Base-by-base conservation (phyloP, 2,329 filamentous ascomycete genomes). In the Ascosphaera apis region DNA sequence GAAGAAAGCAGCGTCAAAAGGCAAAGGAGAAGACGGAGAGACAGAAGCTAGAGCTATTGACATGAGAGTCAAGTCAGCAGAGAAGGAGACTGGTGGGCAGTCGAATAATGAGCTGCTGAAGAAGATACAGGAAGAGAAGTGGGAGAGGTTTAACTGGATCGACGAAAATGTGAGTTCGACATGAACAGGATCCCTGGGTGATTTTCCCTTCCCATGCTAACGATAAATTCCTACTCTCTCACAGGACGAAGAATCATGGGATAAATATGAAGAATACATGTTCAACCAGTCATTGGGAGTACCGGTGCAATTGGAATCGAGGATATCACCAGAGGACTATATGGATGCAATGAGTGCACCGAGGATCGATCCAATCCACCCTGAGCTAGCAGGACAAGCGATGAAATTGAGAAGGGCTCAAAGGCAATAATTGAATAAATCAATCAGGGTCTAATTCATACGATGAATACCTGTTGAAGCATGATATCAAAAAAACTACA, bases 31-130 rank as follows among this genome's bases (percentile, higher is more conserved):
- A 16, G 41, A 46, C 9, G 51, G 57, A 9, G 62, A 67, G 38
- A 53, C 58, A 3, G 70, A 73, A 42, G 73, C 78, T 16, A 75
- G 78, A 42, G 76, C 80, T 12, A 80, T 91, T 46, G 77, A 88
- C 54, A 80, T 91, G 61, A 81, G 80, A 19, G 74, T 91, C 49
- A 91, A 91, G 61, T 72, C 73, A 27, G 69, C 71, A 1, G 69
- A 71, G 33, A 72, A 77, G 38, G 75, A 76, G 36, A 61, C 66
- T 11, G 63, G 63, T 33, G 62, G 70, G 37, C 63, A 70, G 9
- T 72, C 69, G 16, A 84, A 88, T 77, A 62, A 74, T 68, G 41
- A 77, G 48, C 71, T 82, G 19, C 67, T 95, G 43, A 71, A 76
- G 45, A 60, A 66, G 32, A 82, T 91, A 31, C 79, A 91, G 57